These are phyloP conservation scores for Fusarium sp. DNA, from an alignment of 2,329 filamentous ascomycete genomes.

Conservation along the genomic window DNA sequence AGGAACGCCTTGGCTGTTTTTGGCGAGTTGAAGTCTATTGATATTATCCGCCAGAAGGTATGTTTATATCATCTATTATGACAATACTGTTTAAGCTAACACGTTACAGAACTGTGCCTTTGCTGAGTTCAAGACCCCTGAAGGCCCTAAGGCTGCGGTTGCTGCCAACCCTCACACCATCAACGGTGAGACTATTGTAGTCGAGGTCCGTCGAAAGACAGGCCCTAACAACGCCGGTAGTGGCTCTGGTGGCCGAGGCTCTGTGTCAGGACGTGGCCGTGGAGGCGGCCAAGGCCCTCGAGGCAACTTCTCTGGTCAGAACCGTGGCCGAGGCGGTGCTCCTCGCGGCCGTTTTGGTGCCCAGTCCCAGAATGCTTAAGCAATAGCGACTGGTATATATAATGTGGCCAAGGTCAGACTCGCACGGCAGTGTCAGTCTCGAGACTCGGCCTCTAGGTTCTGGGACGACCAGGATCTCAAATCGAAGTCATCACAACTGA, in stretches of 20 bases:
- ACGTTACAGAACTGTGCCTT: constrained; percentile 88
- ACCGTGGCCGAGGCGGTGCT: constrained; percentile 74
- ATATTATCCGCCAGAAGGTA: constrained; percentile 88
- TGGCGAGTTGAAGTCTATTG: constrained; percentile 78
- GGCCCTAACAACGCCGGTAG: constrained; percentile 78
- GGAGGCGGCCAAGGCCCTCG: constrained; percentile 75
- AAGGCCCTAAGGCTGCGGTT: constrained; percentile 86
- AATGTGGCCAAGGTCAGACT: constrained; percentile 14
- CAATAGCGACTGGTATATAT: constrained; percentile 11
- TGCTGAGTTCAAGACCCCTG: constrained; percentile 86
- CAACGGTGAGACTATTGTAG: constrained; percentile 82
- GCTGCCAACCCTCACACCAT: constrained; percentile 88
- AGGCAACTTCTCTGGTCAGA: constrained; percentile 76
- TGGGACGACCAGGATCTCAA: not conserved
- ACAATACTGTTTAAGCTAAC: constrained; percentile 19
- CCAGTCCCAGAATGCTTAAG: constrained; percentile 65
- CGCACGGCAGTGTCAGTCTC: constrained; percentile 5
- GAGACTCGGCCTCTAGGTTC: constrained; percentile 3
- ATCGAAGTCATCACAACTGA: not conserved
- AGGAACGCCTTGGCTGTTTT: constrained; percentile 77
- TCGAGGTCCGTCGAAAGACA: constrained; percentile 87
- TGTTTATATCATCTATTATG: constrained; percentile 34
- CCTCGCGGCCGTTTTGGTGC: constrained; percentile 73
- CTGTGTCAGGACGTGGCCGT: constrained; percentile 72
- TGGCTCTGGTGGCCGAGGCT: constrained; percentile 74